Base-by-base conservation (phyloP, 1,284 basidiomycete species). In the Caloboletus firmus region DNA sequence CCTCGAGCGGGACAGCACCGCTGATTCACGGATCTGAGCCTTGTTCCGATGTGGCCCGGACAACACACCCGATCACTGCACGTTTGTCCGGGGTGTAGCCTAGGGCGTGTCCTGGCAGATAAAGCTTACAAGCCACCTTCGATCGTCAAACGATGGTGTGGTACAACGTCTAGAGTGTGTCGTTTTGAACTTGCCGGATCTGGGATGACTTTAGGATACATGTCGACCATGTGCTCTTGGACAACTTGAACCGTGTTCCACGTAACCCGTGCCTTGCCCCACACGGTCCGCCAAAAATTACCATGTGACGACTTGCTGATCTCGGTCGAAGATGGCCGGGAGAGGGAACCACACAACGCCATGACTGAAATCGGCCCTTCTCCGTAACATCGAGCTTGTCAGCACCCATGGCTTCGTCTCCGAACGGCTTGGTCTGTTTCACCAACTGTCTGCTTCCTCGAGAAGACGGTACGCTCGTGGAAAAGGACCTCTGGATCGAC, bases 371-470 rank as follows among this genome's bases (percentile, higher is more conserved):
- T 18, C 37, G 18, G 22, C 39, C 52, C 50, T 66, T 44, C 46
- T 31, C 13, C 41, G 43, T 30, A 45, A 47, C 54, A 9, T 44
- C 26, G 43, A 64, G 34, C 44, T 45, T 36, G 48, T 59, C 41
- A 37, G 36, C 32, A 26, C 20, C 40, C 63, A 65, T 69, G 64
- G 53, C 64, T 28, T 43, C 55, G 52, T 75, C 79, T 41, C 50
- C 76, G 10, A 89, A 90, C 69, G 81, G 80, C 43, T 75, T 93
- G 22, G 72, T 93, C 51, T 90, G 91, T 72, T 93, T 93, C 72
- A 93, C 91, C 22, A 93, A 93, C 71, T 91, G 91, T 63, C 72
- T 87, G 53, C 75, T 93, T 34, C 83, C 87, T 2, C 80, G 79
- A 55, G 87, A 92, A 65, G 88, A 93, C 64, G 91, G 91, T 22